phyloP scores from a whole-genome alignment of 2,329 filamentous ascomycete genomes.

The Hypocrella siamensis region DNA sequence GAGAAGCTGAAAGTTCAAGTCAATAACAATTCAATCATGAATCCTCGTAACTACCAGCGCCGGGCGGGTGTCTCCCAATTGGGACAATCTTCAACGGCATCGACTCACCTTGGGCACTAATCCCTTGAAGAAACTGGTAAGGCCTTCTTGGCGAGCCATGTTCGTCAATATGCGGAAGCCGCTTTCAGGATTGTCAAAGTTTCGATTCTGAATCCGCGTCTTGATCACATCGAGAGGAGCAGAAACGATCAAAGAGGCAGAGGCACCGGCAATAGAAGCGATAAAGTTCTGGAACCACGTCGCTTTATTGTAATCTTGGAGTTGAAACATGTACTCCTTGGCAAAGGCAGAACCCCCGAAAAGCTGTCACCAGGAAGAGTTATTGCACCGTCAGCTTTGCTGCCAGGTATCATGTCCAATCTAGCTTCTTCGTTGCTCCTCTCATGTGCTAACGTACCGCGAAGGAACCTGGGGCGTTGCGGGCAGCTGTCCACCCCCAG shows the following conservation, averaged over 20 bases:
- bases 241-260: slow-evolving; percentile 89
- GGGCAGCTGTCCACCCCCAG: slow-evolving; percentile 93
- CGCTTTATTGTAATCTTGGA: slow-evolving; percentile 90
- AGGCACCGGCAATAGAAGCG: slow-evolving; percentile 87
- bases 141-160: slow-evolving; percentile 85
- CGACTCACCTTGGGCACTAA: slow-evolving; percentile 65
- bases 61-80: too few species aligned
- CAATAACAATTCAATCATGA: slow-evolving; percentile 7
- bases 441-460: slow-evolving; percentile 46
- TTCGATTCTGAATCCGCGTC: slow-evolving; percentile 94
- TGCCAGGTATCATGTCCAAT: too few species aligned
- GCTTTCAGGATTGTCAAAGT: slow-evolving; percentile 95
- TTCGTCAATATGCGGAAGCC: slow-evolving; percentile 83
- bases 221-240: slow-evolving; percentile 95
- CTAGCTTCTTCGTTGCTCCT: neutral
- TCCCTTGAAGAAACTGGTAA: slow-evolving; percentile 90
- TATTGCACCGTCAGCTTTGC: neutral
- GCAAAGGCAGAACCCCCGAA: slow-evolving; percentile 96
- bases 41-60: too few species aligned
- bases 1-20: slow-evolving; percentile 42
- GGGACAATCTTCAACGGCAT: too few species aligned
- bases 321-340: slow-evolving; percentile 86
- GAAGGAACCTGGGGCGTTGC: slow-evolving; percentile 93
- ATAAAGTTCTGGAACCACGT: slow-evolving; percentile 94
- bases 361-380: slow-evolving; percentile 36